Percentiles rank a stretch among this genome's conserved stretches.
These are phyloP conservation scores for Carex kokanica DNA, from an alignment of 176 grass and related monocot species.

Conservation along the genomic window DNA sequence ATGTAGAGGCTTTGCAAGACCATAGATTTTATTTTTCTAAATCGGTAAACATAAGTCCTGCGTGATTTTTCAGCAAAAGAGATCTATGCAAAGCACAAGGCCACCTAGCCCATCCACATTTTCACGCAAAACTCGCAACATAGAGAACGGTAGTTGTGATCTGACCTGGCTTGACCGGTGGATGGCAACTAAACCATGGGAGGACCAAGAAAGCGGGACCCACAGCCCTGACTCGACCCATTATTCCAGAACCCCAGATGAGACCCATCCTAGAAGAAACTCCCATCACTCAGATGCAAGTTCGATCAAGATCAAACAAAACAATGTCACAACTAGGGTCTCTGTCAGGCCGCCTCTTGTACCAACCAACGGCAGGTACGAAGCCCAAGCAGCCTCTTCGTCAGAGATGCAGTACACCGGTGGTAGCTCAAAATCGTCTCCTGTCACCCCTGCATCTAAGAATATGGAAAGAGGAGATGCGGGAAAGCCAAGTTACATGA, in stretches of 20 bases:
- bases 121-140: conserved; percentile 33
- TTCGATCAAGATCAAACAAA: conserved; percentile 43
- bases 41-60: neutral
- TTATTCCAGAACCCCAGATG: conserved; percentile 30
- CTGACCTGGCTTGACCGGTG: conserved; percentile 59
- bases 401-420: conserved; percentile 40
- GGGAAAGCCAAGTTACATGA: conserved; percentile 62
- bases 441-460: conserved; percentile 29
- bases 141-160: conserved; percentile 31
- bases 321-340: conserved; percentile 47
- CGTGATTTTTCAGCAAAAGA: conserved; percentile 39
- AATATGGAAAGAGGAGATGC: conserved; percentile 28
- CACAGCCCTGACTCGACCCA: conserved; percentile 27
- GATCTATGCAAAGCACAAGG: conserved; percentile 33
- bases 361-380: conserved; percentile 6
- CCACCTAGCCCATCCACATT: conserved; percentile 41
- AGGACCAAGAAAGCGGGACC: conserved; percentile 30
- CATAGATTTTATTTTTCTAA: neutral
- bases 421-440: conserved; percentile 42
- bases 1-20: neutral
- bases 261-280: conserved; percentile 25
- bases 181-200: conserved; percentile 82
- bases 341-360: conserved; percentile 40
- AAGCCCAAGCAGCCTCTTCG: conserved; percentile 40
- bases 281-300: conserved; percentile 32